phyloP scores from a whole-genome alignment of 352 stramenopile species.

The Globisporangium yorkense region DNA sequence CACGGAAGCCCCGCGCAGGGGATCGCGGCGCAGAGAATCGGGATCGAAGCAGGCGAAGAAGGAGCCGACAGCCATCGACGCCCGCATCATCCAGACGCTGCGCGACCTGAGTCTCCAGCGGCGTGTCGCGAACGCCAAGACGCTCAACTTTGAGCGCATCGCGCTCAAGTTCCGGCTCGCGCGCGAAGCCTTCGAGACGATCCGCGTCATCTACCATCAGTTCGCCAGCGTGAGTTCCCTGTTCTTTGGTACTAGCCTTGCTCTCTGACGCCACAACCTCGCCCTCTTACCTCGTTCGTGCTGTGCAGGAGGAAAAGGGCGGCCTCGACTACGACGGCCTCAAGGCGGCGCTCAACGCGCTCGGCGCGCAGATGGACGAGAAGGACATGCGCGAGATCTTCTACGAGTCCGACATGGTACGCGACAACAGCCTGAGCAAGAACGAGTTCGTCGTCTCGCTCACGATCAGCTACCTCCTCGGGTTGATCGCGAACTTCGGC shows the following conservation, averaged over 20 bases:
- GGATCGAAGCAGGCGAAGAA: conserved; percentile 18
- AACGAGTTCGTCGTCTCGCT: conserved; percentile 86
- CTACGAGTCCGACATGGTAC: conserved; percentile 87
- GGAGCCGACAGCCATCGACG: conserved; percentile 47
- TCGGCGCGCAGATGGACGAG: conserved; percentile 67
- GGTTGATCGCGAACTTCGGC: conserved; percentile 72
- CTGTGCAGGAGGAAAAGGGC: conserved; percentile 35
- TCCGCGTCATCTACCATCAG: conserved; percentile 62
- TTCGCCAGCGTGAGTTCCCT: conserved; percentile 39
- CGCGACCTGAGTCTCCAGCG: conserved; percentile 53
- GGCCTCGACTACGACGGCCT: conserved; percentile 65
- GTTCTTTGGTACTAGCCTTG: background rate
- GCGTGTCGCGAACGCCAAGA: conserved; percentile 38
- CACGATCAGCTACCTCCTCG: conserved; percentile 78
- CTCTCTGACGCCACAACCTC: background rate
- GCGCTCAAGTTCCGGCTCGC: conserved; percentile 68
- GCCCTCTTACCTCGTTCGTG: background rate
- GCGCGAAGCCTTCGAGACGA: conserved; percentile 50
- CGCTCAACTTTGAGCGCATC: conserved; percentile 70
- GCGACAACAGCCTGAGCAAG: conserved; percentile 77
- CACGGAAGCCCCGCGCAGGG: background rate
- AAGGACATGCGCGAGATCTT: conserved; percentile 74
- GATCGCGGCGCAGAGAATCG: conserved; percentile 4
- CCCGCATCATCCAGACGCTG: conserved; percentile 60
- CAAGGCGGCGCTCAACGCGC: conserved; percentile 41